phyloP scores from a whole-genome alignment of 768 basidiomycete species.

The Rhodosporidiobolus odoratus region DNA sequence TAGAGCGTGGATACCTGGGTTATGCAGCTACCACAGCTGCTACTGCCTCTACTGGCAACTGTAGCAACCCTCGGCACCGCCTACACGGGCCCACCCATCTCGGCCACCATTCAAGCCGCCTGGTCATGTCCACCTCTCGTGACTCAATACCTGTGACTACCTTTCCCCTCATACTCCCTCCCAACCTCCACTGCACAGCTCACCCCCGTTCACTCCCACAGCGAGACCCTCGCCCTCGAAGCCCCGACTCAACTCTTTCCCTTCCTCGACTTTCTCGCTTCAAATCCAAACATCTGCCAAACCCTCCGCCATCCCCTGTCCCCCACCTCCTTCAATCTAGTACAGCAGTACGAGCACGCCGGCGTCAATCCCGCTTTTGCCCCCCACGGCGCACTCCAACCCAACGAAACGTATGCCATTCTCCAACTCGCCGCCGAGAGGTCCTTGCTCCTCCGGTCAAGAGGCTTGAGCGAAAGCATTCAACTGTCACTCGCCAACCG shows the following conservation, averaged over 20 bases:
- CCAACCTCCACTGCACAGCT: neutral
- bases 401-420: conserved; percentile 47
- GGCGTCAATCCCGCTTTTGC: conserved; percentile 48
- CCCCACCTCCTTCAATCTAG: conserved; percentile 10
- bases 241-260: conserved; percentile 69
- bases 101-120: neutral
- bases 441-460: neutral
- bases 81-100: no score
- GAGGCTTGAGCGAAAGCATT: conserved; percentile 50
- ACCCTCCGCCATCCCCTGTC: conserved; percentile 7
- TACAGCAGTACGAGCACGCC: neutral
- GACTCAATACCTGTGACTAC: neutral
- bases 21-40: no score
- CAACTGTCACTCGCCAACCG: conserved; percentile 56
- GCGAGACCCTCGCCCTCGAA: conserved; percentile 75
- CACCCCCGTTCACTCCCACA: conserved; percentile 45
- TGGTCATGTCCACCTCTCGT: neutral
- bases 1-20: no score
- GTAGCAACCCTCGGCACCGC: no score
- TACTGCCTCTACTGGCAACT: no score
- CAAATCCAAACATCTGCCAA: conserved; percentile 41
- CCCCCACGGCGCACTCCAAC: conserved; percentile 22
- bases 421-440: conserved; percentile 44
- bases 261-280: conserved; percentile 61
- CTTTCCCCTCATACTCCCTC: neutral